These are phyloP conservation scores for Clarireedia sp. DNA, from an alignment of 2,329 filamentous ascomycete genomes.

Conservation along the genomic window DNA sequence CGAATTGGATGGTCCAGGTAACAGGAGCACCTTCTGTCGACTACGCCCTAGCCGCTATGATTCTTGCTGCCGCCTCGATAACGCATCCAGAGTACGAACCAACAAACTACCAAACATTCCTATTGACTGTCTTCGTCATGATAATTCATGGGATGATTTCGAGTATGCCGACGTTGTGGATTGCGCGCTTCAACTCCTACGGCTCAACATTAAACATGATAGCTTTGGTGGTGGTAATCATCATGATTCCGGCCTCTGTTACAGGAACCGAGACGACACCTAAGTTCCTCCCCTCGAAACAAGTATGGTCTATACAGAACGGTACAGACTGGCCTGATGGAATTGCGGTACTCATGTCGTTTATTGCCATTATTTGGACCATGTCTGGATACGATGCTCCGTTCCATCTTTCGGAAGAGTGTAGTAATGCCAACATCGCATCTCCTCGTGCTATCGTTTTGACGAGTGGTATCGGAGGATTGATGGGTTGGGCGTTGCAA, in stretches of 20 bases:
- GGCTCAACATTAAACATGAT: constrained; percentile 66
- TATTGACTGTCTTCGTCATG: constrained; percentile 60
- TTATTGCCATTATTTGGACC: constrained; percentile 63
- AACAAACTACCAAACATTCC: constrained; percentile 57
- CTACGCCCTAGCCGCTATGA: constrained; percentile 61
- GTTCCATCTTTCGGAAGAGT: constrained; percentile 69
- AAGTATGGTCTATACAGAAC: constrained; percentile 62
- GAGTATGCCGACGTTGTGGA: constrained; percentile 62
- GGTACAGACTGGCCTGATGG: constrained; percentile 61
- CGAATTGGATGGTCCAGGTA: constrained; percentile 61
- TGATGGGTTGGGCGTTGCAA: constrained; percentile 67
- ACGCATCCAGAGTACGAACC: constrained; percentile 57
- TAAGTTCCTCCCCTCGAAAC: constrained; percentile 48
- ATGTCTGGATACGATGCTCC: constrained; percentile 61
- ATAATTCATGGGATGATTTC: constrained; percentile 59
- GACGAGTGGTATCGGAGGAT: constrained; percentile 56
- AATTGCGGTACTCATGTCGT: constrained; percentile 62
- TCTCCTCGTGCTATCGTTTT: constrained; percentile 65
- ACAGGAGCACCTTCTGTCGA: constrained; percentile 60
- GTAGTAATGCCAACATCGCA: constrained; percentile 63
- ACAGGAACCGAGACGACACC: constrained; percentile 39
- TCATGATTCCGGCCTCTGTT: constrained; percentile 55
- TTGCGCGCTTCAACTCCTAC: constrained; percentile 61
- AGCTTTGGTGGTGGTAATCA: constrained; percentile 56
- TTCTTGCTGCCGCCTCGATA: constrained; percentile 63